These are phyloP conservation scores for Ganoderma resinaceum DNA, from an alignment of 1,284 basidiomycete species.

Conservation along the genomic window DNA sequence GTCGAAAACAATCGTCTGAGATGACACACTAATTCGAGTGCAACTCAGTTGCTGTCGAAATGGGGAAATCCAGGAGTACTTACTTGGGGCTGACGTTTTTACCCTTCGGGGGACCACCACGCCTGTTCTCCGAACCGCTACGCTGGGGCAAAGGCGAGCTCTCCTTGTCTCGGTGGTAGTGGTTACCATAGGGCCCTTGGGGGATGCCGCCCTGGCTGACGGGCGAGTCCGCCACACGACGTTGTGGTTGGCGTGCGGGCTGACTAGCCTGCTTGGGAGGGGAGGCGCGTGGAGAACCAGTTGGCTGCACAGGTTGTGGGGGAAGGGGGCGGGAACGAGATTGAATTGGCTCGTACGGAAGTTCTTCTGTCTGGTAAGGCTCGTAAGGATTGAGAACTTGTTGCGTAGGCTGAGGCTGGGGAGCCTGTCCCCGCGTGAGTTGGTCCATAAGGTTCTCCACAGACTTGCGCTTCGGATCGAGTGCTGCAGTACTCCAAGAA, in stretches of 20 bases:
- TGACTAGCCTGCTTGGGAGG: slow-evolving; percentile 58
- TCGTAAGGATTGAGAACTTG: slow-evolving; percentile 48
- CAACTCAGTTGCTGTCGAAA: not conserved
- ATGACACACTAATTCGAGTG: slow-evolving; percentile 25
- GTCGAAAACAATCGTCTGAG: slow-evolving; percentile 76
- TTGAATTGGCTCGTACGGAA: slow-evolving; percentile 49
- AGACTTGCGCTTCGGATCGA: slow-evolving; percentile 78
- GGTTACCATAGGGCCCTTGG: slow-evolving; percentile 46
- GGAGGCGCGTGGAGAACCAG: slow-evolving; percentile 67
- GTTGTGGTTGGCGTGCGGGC: slow-evolving; percentile 36
- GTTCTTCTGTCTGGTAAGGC: slow-evolving; percentile 50
- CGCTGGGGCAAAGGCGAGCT: slow-evolving; percentile 67
- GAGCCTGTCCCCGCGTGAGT: slow-evolving; percentile 61
- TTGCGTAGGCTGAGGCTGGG: slow-evolving; percentile 44
- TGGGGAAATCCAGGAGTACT: slow-evolving; percentile 22
- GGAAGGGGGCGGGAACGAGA: slow-evolving; percentile 57
- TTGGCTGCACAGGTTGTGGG: slow-evolving; percentile 55
- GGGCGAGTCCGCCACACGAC: slow-evolving; percentile 43
- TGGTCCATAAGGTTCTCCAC: slow-evolving; percentile 81
- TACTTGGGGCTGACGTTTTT: slow-evolving; percentile 68
- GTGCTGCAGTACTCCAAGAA: slow-evolving; percentile 54
- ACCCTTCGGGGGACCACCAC: slow-evolving; percentile 47
- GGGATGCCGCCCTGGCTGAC: slow-evolving; percentile 50
- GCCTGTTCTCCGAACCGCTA: slow-evolving; percentile 42
- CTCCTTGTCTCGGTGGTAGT: slow-evolving; percentile 66